Percentiles rank a stretch among this genome's conserved stretches.
phyloP scores from a whole-genome alignment of 495 filamentous ascomycete genomes.

The Aspergillus diversus region DNA sequence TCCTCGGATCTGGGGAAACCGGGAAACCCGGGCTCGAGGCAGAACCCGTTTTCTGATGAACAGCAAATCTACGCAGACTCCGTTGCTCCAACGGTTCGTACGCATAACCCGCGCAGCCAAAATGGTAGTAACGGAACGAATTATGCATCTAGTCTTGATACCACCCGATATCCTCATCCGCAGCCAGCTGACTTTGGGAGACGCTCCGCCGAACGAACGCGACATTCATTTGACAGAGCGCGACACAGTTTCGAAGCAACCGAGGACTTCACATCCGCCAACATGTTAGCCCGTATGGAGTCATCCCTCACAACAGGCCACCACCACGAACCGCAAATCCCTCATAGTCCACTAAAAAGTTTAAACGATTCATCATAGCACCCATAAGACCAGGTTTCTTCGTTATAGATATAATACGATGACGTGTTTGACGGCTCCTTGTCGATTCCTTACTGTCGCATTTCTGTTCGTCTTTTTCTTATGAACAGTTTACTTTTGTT shows the following conservation, averaged over 20 bases:
- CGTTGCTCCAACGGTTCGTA: conserved; percentile 71
- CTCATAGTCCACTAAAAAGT: conserved; percentile 40
- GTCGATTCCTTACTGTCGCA: conserved; percentile 27
- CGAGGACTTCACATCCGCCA: conserved; percentile 61
- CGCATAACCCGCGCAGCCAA: conserved; percentile 81
- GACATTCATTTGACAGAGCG: conserved; percentile 49
- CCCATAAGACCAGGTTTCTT: conserved; percentile 32
- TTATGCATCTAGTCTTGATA: conserved; percentile 70
- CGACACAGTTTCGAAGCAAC: conserved; percentile 81
- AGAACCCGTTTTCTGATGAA: conserved; percentile 75
- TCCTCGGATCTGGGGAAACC: conserved; percentile 71
- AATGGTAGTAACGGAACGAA: conserved; percentile 94
- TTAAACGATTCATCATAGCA: conserved; percentile 41
- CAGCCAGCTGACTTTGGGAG: conserved; percentile 70
- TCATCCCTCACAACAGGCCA: conserved; percentile 57
- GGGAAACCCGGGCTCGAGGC: conserved; percentile 55
- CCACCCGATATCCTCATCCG: conserved; percentile 42
- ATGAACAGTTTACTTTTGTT: conserved; percentile 41
- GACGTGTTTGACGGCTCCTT: conserved; percentile 38
- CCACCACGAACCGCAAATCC: conserved; percentile 39
- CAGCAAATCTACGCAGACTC: conserved; percentile 90
- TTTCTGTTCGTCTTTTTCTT: conserved; percentile 34
- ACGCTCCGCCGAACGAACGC: conserved; percentile 77
- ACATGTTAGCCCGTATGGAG: conserved; percentile 73
- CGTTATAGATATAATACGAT: conserved; percentile 38